Percentiles rank a stretch among this genome's conserved stretches.
Evolutionary conservation across 805 yeast genomes (phyloP).

Genomic region (Starmerella stellata): DNA sequence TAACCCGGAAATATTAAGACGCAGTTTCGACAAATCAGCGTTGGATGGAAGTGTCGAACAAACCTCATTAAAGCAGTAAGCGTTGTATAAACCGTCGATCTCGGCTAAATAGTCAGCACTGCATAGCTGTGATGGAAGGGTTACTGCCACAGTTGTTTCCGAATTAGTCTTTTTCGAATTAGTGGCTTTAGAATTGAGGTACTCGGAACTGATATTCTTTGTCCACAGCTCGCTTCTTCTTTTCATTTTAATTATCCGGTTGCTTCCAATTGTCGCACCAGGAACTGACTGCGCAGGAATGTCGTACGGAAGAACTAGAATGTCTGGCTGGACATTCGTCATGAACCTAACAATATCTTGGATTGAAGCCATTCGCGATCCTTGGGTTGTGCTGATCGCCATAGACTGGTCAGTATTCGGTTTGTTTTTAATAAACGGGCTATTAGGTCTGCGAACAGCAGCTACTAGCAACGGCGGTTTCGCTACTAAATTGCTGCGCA

Average conservation of each 20-base stretch:
- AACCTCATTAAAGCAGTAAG: conserved; percentile 2
- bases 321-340: conserved; percentile 18
- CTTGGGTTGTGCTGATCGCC: conserved; percentile 25
- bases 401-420: conserved; percentile 22
- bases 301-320: conserved; percentile 24
- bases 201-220: background rate
- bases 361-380: conserved; percentile 20
- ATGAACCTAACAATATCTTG: conserved; percentile 15
- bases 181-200: background rate
- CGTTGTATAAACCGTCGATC: conserved; percentile 9
- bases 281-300: conserved; percentile 20
- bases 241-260: conserved; percentile 25
- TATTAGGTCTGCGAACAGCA: conserved; percentile 21
- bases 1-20: conserved; percentile 3
- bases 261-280: conserved; percentile 21
- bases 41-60: background rate
- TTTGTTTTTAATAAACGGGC: conserved; percentile 17
- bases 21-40: conserved; percentile 5
- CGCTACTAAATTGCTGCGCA: conserved; percentile 18
- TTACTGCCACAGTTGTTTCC: conserved; percentile 13
- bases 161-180: background rate
- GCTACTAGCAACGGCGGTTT: conserved; percentile 18
- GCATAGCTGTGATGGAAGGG: conserved; percentile 21
- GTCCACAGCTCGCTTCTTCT: conserved; percentile 22
- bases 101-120: conserved; percentile 10